These are phyloP conservation scores for Pseudogymnoascus sp. DNA, from an alignment of 2,329 filamentous ascomycete species.

Conservation along the genomic window DNA sequence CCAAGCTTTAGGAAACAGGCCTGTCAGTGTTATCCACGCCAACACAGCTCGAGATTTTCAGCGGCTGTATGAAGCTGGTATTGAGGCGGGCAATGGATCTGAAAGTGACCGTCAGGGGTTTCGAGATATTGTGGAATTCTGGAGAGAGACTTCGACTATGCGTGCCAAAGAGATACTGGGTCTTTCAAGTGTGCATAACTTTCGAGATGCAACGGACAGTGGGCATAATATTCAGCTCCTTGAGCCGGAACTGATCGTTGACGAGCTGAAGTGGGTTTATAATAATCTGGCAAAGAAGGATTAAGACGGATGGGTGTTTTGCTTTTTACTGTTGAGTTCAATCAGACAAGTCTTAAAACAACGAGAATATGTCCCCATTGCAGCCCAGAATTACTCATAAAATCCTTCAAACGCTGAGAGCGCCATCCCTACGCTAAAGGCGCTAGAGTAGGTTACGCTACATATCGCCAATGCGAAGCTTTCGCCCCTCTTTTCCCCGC, in stretches of 20 bases:
- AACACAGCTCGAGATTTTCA: constrained; percentile 16
- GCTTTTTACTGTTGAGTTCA: not conserved
- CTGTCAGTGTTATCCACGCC: constrained; percentile 18
- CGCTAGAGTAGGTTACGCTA: not conserved
- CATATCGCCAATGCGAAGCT: not conserved
- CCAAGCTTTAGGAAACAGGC: constrained; percentile 13
- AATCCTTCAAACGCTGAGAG: no score
- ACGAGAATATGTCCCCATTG: not conserved
- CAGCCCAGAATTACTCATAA: not conserved
- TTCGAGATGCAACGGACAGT: constrained; percentile 5
- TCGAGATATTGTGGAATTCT: not conserved
- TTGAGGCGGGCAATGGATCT: constrained; percentile 17
- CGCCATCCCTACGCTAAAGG: no score
- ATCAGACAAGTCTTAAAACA: not conserved
- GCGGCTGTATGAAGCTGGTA: constrained; percentile 17
- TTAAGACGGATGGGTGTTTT: not conserved
- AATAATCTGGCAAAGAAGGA: not conserved
- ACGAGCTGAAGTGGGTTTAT: constrained; percentile 18
- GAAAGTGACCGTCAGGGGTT: constrained; percentile 14
- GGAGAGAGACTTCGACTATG: constrained; percentile 10
- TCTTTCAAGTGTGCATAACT: constrained; percentile 15
- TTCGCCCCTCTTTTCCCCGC: not conserved
- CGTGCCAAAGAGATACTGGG: constrained; percentile 15
- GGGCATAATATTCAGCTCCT: constrained; percentile 21
- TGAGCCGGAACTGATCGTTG: constrained; percentile 17